Base-by-base conservation (phyloP, 106 monocot species). In the Dioscorea alata region DNA sequence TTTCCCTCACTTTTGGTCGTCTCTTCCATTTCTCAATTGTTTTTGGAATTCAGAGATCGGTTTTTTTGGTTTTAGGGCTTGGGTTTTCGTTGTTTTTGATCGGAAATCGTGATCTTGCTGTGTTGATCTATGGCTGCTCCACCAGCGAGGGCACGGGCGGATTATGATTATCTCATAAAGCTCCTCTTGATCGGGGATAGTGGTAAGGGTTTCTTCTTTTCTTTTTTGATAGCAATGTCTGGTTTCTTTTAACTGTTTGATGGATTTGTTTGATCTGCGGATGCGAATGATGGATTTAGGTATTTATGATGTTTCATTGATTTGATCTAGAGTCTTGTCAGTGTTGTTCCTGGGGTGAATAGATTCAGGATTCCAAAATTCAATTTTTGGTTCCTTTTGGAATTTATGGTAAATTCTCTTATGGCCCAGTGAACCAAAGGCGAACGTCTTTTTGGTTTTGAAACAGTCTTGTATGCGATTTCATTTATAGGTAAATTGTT, bases 121-220 rank as follows among this genome's bases (percentile, higher is more conserved):
- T 20, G 4, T 54, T 59, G 15, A n/a, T 65, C 56, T 18, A 92
- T 92, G 92, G 88, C 88, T 64, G 85, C 92, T 73, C 92, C 88
- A 68, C 92, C 88, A 19, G 83, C 88, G 23, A 82, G 92, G 74
- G 88, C 92, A 63, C 71, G 92, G 67, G 88, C 92, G 63, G 92
- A 92, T 60, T 92, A 92, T 71, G 92, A 92, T 78, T 92, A 85
- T 70, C 88, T 88, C 59, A 92, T 92, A 62, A 92, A 92, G 77
- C 84, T 92, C 33, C 91, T 92, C 22, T 67, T 78, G 8, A 78
- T 78, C 23, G 79, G 79, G 3, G 79, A 79, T 25, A 79, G 79
- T 69, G 79, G 79, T 78, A 34, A 60, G 58, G 15, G 49, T 4
- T 50, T 75, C 51, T 8, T 21, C 7, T 6, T n/a, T 9, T 13